Base-by-base conservation (phyloP, 176 grass and related monocot genomes). In the Ensete ventricosum region DNA sequence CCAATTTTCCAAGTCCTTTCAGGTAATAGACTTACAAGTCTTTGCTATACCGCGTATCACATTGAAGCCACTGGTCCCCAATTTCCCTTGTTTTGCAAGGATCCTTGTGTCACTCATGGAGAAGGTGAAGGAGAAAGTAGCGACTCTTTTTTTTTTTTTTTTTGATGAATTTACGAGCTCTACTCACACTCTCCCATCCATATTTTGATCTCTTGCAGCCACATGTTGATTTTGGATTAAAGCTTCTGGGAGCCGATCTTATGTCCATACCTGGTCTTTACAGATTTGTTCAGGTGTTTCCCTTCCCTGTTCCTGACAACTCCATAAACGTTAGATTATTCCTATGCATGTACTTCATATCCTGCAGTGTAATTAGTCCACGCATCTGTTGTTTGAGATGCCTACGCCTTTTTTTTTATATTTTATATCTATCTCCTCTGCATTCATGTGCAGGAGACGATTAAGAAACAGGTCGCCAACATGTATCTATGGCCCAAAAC, bases 401-500 rank as follows among this genome's bases (percentile, higher is more conserved):
- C 8, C 72, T 67, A 66, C 8, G 14, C 22, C 63, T 2, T 71
- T 25, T 14, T 23, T 23, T 23, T 23, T 23, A 0, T 23, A 0
- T 23, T 23, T 23, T 23, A 23, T 0, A 13, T 54, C 23, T 73
- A 11, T 48, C 19, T 50, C 13, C 73, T 73, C 80, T 77, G 75
- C 54, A 13, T 52, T 78, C 13, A 51, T 83, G 50, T 84, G 25
- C 87, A 95, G 91, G 91, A 95, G 49, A 90, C 85, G 59, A 95
- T 95, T 67, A 95, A 95, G 83, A 86, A 60, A 79, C 88, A 95
- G 67, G 85, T 95, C 66, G 91, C 87, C 80, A 87, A 79, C 63
- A 95, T 95, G 91, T 95, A 95, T 67, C 82, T 95, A 60, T 95
- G 91, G 91, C 91, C 91, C 53, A 95, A 90, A 84, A 83, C 89